phyloP scores from a whole-genome alignment of 2,329 filamentous ascomycete species.

The Sclerotinia borealis region DNA sequence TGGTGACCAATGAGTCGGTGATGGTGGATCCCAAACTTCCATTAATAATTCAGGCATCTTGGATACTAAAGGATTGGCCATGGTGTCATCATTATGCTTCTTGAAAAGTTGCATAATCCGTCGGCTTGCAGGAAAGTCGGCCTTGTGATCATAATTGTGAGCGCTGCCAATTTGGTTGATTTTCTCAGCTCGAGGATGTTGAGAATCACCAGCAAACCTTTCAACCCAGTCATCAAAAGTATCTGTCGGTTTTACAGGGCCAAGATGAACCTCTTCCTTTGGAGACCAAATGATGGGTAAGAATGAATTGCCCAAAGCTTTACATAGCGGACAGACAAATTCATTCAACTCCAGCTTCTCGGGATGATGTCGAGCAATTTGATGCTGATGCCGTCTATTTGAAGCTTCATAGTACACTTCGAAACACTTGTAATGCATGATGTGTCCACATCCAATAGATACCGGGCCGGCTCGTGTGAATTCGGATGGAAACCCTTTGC shows the following conservation, averaged over 20 bases:
- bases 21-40: constrained; percentile 26
- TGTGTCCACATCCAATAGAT: constrained; percentile 88
- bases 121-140: constrained; percentile 9
- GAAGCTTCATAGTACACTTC: constrained; percentile 86
- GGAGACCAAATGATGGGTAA: constrained; percentile 93
- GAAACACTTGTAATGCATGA: constrained; percentile 97
- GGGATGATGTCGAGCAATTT: constrained; percentile 91
- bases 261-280: constrained; percentile 76
- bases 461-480: constrained; percentile 68
- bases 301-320: constrained; percentile 92
- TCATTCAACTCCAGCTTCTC: constrained; percentile 75
- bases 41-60: constrained; percentile 28
- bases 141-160: constrained; percentile 1
- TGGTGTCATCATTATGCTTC: constrained; percentile 23
- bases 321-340: constrained; percentile 94
- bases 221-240: constrained; percentile 48
- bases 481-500: constrained; percentile 76
- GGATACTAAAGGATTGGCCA: constrained; percentile 20
- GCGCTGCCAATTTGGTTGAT: constrained; percentile 15
- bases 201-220: constrained; percentile 10
- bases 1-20: constrained; percentile 21
- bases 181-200: constrained; percentile 11
- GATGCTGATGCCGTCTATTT: constrained; percentile 74
- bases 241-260: constrained; percentile 54
- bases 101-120: constrained; percentile 24